These are phyloP conservation scores for Phalaenopsis equestris DNA, from an alignment of 106 monocot genomes.

Conservation along the genomic window DNA sequence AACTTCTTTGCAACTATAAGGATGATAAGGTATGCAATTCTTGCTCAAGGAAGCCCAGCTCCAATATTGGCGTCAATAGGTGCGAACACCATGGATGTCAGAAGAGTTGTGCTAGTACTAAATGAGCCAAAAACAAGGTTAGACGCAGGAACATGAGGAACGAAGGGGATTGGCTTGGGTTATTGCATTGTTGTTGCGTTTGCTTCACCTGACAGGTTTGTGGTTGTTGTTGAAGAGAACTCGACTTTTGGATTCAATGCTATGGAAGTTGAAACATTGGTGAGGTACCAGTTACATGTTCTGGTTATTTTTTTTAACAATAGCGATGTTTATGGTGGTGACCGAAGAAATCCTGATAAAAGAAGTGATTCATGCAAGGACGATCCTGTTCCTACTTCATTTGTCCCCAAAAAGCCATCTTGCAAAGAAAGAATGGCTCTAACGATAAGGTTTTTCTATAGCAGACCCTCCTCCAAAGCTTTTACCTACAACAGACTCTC, in stretches of 20 bases:
- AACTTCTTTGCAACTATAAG: constrained; percentile 89
- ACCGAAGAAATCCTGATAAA: constrained; percentile 80
- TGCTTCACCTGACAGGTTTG: constrained; percentile 63
- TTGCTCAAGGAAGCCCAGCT: constrained; percentile 64
- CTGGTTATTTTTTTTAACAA: constrained; percentile 92
- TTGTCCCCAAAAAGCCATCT: constrained; percentile 22
- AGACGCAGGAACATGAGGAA: constrained; percentile 98
- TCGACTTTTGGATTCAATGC: constrained; percentile 96
- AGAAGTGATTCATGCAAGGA: constrained; percentile 75
- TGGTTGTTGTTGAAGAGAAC: constrained; percentile 97
- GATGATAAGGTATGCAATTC: constrained; percentile 89
- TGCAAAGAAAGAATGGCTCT: no score
- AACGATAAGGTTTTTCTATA: no score
- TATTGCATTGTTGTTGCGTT: constrained; percentile 94
- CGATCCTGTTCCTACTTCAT: constrained; percentile 95
- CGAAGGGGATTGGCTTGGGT: constrained; percentile 97
- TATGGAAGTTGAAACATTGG: constrained; percentile 96
- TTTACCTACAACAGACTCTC: no score
- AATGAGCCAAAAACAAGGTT: constrained; percentile 91
- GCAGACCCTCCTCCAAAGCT: no score
- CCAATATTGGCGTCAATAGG: constrained; percentile 90
- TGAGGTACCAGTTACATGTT: constrained; percentile 88
- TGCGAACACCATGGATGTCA: constrained; percentile 97
- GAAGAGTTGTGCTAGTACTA: constrained; percentile 86
- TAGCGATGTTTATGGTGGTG: constrained; percentile 90